phyloP scores from a whole-genome alignment of 2,329 filamentous ascomycete genomes.

The Cladosporium phlei region DNA sequence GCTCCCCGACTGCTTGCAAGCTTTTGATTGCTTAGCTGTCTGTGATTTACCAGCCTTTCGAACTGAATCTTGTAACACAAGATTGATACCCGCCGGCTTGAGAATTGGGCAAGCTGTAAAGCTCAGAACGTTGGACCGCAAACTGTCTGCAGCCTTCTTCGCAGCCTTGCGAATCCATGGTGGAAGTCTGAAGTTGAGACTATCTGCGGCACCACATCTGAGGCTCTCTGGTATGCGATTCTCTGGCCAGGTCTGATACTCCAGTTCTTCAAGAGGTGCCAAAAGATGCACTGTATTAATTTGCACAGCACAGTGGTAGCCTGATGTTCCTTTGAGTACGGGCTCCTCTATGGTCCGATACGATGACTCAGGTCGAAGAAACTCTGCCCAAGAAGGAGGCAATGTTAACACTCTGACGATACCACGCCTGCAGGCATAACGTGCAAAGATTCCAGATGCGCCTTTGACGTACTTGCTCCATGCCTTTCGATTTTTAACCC shows the following conservation, averaged over 20 bases:
- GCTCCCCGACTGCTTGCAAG: too few species aligned
- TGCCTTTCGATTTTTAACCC: neutral
- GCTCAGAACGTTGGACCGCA: too few species aligned
- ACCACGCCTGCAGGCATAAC: slow-evolving; percentile 2
- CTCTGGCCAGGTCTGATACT: neutral
- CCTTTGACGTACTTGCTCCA: slow-evolving; percentile 3
- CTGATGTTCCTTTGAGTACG: neutral
- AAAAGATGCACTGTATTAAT: slow-evolving; percentile 7
- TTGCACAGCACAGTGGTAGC: slow-evolving; percentile 1
- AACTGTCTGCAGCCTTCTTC: too few species aligned
- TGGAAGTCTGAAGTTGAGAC: too few species aligned
- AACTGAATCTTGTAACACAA: too few species aligned
- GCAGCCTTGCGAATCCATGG: too few species aligned
- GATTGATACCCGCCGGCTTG: too few species aligned
- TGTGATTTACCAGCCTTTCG: too few species aligned
- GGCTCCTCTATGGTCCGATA: neutral
- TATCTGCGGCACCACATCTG: too few species aligned
- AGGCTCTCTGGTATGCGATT: neutral
- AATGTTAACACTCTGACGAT: slow-evolving; percentile 7
- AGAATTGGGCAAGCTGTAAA: too few species aligned
- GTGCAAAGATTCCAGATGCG: slow-evolving; percentile 1
- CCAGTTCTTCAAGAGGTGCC: neutral
- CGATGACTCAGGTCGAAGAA: neutral
- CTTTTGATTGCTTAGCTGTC: too few species aligned
- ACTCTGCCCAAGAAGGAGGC: neutral